Evolutionary conservation across 2,329 filamentous ascomycete genomes (phyloP).

Genomic region (Fusarium nodosum): DNA sequence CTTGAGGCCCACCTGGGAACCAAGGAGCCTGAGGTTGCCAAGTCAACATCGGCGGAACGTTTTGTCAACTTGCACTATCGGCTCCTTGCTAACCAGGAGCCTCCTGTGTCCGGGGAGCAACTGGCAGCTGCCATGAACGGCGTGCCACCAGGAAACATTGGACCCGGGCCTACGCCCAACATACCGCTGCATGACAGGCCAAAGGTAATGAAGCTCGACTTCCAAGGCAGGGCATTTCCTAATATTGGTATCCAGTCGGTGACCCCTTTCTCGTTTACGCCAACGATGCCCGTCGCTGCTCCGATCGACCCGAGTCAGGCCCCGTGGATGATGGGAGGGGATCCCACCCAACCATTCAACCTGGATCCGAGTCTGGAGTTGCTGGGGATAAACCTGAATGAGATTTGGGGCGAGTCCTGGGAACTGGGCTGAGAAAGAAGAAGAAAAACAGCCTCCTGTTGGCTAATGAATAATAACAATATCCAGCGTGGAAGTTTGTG

Average conservation of each 20-base stretch:
- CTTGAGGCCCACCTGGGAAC: slow-evolving; percentile 71
- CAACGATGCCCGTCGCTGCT: slow-evolving; percentile 53
- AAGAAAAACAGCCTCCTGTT: slow-evolving; percentile 9
- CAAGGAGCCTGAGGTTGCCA: slow-evolving; percentile 69
- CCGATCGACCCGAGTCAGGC: slow-evolving; percentile 54
- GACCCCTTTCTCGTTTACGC: slow-evolving; percentile 58
- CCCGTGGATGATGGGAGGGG: slow-evolving; percentile 54
- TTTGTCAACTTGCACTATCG: slow-evolving; percentile 72
- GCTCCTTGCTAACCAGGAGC: slow-evolving; percentile 68
- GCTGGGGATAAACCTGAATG: slow-evolving; percentile 67
- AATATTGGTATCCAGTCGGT: slow-evolving; percentile 56
- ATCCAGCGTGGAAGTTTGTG: slow-evolving; percentile 35
- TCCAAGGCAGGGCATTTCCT: slow-evolving; percentile 48
- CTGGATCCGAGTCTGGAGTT: slow-evolving; percentile 68
- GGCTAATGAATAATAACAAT: slow-evolving; percentile 46
- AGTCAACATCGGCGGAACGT: slow-evolving; percentile 70
- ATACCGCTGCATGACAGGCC: slow-evolving; percentile 56
- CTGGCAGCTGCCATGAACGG: slow-evolving; percentile 46
- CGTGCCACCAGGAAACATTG: slow-evolving; percentile 45
- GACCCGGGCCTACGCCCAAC: slow-evolving; percentile 50
- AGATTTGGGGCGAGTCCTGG: slow-evolving; percentile 68
- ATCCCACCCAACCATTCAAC: slow-evolving; percentile 59
- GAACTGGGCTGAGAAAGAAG: slow-evolving; percentile 54
- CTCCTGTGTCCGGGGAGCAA: slow-evolving; percentile 54
- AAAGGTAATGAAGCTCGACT: slow-evolving; percentile 56